Base-by-base conservation (phyloP, 345 rosid genomes). In the Eucalyptus regnans region DNA sequence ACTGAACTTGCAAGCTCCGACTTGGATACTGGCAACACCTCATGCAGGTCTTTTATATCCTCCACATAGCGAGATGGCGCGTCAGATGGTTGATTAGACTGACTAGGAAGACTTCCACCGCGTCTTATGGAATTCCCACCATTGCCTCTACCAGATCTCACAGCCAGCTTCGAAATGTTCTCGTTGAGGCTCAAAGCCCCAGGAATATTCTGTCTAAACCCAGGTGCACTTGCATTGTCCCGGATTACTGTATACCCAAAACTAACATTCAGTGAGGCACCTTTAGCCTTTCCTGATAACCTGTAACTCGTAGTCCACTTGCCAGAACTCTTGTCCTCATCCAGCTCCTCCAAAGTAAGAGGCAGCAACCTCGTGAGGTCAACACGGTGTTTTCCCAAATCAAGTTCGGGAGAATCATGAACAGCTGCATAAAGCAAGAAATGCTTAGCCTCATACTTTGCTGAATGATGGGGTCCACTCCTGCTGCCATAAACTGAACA, bases 351-450 rank as follows among this genome's bases (percentile, higher is more conserved):
- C 91, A 96, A 91, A 29, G 99, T 95, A 89, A 96, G 94, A 86
- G 99, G 99, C 91, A 97, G 97, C 92, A 97, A 90, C 88, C 95
- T 95, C 3, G 99, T 95, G 88, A 97, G 97, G 87, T 97, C 99
- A 91, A 97, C 94, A 87, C 99, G 96, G 90, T 97, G 99, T 94
- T 96, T 97, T 60, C 99, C 99, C 92, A 97, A 91, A 93, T 97
- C 99, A 92, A 95, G 92, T 87, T 94, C 99, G 4, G 94, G 96
- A 31, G 92, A 91, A 89, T 94, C 96, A 90, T 91, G 90, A 88
- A 94, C 91, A 62, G 95, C 90, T 56, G 93, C 97, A 90, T 93
- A 96, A 58, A 97, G 94, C 94, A 96, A 92, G 93, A 96, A 97
- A 94, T 96, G 98, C 90, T 96, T 97, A 18, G 98, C 97, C 91